Percentiles rank a stretch among this genome's conserved stretches.
phyloP scores from a whole-genome alignment of 306 rosid genomes.

The Acmispon strigosus region DNA sequence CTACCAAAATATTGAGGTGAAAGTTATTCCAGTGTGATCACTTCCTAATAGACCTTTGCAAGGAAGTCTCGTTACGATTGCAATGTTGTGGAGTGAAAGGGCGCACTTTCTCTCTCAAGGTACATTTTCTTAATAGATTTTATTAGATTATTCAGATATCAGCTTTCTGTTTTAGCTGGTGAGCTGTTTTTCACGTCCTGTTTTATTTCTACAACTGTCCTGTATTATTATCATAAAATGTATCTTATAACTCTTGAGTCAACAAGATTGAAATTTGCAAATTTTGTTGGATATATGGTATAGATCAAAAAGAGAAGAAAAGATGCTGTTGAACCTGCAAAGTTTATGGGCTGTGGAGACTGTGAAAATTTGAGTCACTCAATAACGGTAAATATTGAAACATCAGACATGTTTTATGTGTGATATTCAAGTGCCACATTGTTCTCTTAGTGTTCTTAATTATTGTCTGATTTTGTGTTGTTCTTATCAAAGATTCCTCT shows the following conservation, averaged over 20 bases:
- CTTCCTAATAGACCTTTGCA: slow-evolving; percentile 73
- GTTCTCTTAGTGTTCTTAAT: neutral
- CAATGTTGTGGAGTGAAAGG: slow-evolving; percentile 76
- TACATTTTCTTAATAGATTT: slow-evolving; percentile 15
- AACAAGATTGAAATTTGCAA: slow-evolving; percentile 6
- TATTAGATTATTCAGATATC: neutral
- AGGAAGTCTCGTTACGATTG: slow-evolving; percentile 82
- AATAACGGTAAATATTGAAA: slow-evolving; percentile 46
- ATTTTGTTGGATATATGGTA: slow-evolving; percentile 8
- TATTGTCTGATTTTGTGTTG: slow-evolving; percentile 16
- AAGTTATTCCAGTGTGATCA: slow-evolving; percentile 53
- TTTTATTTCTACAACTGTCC: slow-evolving; percentile 12
- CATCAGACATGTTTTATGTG: neutral
- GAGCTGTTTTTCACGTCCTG: neutral
- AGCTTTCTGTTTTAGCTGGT: slow-evolving; percentile 18
- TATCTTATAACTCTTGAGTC: slow-evolving; percentile 11
- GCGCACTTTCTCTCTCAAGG: slow-evolving; percentile 85
- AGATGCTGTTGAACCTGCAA: slow-evolving; percentile 74
- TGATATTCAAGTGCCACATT: neutral
- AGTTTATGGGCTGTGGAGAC: slow-evolving; percentile 95
- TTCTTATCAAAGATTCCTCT: slow-evolving; percentile 58
- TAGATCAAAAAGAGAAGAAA: slow-evolving; percentile 82
- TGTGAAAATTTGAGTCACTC: slow-evolving; percentile 97
- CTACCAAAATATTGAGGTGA: slow-evolving; percentile 28
- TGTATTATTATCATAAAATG: neutral